Evolutionary conservation across 73 alveolate genomes (phyloP).

Genomic region (Symbiodinium pilosum): DNA sequence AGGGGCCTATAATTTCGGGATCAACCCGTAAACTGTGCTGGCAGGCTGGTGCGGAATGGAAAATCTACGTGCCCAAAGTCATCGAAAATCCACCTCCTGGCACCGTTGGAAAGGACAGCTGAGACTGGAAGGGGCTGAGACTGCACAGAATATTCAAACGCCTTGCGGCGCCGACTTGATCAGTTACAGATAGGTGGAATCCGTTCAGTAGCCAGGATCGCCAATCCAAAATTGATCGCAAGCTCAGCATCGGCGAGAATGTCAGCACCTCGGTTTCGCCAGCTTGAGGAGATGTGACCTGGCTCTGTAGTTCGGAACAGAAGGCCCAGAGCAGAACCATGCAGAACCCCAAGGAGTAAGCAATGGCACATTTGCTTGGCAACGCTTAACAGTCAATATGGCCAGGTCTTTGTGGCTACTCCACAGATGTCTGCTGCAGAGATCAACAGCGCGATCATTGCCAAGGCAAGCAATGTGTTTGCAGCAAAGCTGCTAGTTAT

Average conservation of each 20-base stretch:
- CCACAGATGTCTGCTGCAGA: constrained; percentile 37
- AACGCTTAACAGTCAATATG: no score
- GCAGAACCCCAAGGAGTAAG: no score
- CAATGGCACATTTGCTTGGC: no score
- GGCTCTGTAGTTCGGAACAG: no score
- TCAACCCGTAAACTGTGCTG: neutral
- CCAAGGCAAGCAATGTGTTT: constrained; percentile 46
- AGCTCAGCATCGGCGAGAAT: neutral
- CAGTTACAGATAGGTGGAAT: neutral
- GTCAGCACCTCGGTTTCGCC: neutral
- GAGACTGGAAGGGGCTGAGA: neutral
- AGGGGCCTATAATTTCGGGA: neutral
- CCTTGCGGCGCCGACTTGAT: neutral
- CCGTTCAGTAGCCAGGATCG: neutral
- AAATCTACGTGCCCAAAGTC: constrained; percentile 35
- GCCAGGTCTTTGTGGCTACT: constrained; percentile 58
- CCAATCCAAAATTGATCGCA: neutral
- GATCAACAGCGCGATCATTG: neutral
- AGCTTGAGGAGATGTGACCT: no score
- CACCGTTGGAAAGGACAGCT: neutral
- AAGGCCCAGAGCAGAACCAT: no score
- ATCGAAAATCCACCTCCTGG: constrained; percentile 19
- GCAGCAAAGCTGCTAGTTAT: no score
- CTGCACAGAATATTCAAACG: no score
- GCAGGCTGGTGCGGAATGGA: constrained; percentile 14